Evolutionary conservation across 768 basidiomycete genomes (phyloP), one percentile per base, ranked within the genome.

Genomic region (Lanmaoa pseudosensibilis): DNA sequence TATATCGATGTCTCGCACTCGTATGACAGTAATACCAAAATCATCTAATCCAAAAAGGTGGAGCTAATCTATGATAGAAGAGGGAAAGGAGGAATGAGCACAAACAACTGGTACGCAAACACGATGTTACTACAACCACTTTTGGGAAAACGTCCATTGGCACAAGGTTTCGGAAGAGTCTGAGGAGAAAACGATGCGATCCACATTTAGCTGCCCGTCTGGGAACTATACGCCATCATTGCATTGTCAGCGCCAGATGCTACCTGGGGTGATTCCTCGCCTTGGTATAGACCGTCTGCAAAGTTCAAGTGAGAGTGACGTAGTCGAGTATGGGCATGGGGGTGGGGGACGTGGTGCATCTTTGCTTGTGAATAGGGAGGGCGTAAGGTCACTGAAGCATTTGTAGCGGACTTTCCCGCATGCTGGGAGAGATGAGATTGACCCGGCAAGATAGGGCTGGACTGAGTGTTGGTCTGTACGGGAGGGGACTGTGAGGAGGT

Each of bases 341-440:
- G 87, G 60, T 90, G 88, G 2, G 88, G 86, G 44, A 90, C 86
- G 60, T 90, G 89, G 63, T 90, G 88, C 86, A 91, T 87, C 65
- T 82, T 85, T 23, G 78, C 66, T 6, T 77, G 67, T 15, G 80
- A 71, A 66, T 85, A 89, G 18, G 85, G 81, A n/a, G 83, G 73
- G 52, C 80, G 83, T 30, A 88, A 73, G 2, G 80, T 75, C 34
- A 83, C 75, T 5, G 79, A 72, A 23, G 75, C 66, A 47, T 73
- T 68, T 57, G 64, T 70, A 60, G 75, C 65, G 6, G 47, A 32
- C 64, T 78, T 71, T 58, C 66, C 50, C 5, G 52, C 30, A n/a
- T 71, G 71, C 15, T 68, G 65, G 11, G 68, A 53, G 52, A 63
- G 45, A 53, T 61, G 64, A 0, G 64, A 37, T 9, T 58, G 65